These are phyloP conservation scores for Kluyveromyces aestuarii DNA, from an alignment of 805 yeast species.

Conservation along the genomic window DNA sequence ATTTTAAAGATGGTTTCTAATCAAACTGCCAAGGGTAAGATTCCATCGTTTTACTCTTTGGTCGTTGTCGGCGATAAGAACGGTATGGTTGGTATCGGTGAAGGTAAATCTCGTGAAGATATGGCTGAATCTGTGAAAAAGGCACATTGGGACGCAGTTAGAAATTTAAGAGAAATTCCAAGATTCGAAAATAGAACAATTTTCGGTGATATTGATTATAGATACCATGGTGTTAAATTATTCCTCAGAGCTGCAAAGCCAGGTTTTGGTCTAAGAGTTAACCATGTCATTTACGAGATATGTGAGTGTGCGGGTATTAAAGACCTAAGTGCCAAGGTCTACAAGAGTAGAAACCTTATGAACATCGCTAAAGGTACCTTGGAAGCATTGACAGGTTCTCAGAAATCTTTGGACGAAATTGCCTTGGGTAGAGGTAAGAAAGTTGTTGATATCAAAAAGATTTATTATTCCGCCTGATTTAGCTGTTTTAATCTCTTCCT, in stretches of 20 bases:
- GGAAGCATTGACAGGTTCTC: conserved; percentile 68
- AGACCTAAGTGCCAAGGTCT: conserved; percentile 85
- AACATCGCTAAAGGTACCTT: conserved; percentile 85
- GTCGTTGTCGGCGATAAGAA: conserved; percentile 88
- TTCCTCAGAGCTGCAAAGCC: conserved; percentile 81
- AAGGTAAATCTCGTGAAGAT: conserved; percentile 80
- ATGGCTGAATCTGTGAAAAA: conserved; percentile 65
- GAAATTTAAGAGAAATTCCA: conserved; percentile 72
- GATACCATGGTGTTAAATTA: conserved; percentile 79
- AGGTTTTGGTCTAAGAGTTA: conserved; percentile 88
- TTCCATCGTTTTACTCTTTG: conserved; percentile 68
- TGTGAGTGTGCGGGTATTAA: conserved; percentile 91
- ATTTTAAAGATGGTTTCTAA: conserved; percentile 76
- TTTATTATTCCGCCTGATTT: conserved; percentile 57
- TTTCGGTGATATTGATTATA: conserved; percentile 70
- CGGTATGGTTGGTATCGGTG: conserved; percentile 93
- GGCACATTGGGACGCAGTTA: conserved; percentile 91
- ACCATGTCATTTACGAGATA: conserved; percentile 81
- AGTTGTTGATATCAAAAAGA: conserved; percentile 84
- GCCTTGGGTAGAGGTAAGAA: conserved; percentile 92
- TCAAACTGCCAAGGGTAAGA: conserved; percentile 89
- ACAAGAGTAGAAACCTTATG: conserved; percentile 89
- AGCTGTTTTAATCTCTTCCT: conserved; percentile 29
- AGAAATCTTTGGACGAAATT: conserved; percentile 74
- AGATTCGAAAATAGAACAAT: conserved; percentile 89